Evolutionary conservation across 768 basidiomycete genomes (phyloP), one percentile per base, ranked within the genome.

Genomic region (Lactifluus pinguis): DNA sequence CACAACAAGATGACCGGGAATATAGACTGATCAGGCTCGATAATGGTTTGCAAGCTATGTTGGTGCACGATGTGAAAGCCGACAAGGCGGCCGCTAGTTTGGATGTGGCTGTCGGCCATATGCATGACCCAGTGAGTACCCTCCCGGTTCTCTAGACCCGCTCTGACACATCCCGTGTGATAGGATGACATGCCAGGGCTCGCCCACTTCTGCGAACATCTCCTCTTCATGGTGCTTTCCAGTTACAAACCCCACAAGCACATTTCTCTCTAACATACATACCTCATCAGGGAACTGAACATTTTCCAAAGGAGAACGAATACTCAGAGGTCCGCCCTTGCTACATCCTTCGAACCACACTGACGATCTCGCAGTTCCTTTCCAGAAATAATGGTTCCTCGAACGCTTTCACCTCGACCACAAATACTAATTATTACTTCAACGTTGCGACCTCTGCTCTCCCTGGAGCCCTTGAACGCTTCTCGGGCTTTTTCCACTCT

Each of bases 61-160:
- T 99, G 29, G 79, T 98, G 14, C 86, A 86, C 57, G 95, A 99
- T 70, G 73, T 81, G 0, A 85, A 83, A 64, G 84, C 95, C 6
- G 97, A 99, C 75, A 97, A 95, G 74, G 89, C 92, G 11, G 92
- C 94, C 0, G 97, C 95, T 2, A 91, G 92, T 69, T 79, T 99
- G 68, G 91, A 95, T 73, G 93, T 98, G 54, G 86, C 87, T 39
- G 94, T 98, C 2, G 97, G 97, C 4, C 95, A 98, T 73, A 73
- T 99, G 55, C 84, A 81, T 48, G 97, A 99, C 73, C 97, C 97
- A 15, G 92, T 92, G 69, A 72, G 87, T 77, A 36, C 25, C 32
- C 45, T 47, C 45, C 45, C 6, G 45, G 45, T 25, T 25, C 44
- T 17, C 44, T 19, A 17, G 9, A 7, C 44, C 17, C 53, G 17